Conservation (phyloP, 257 asterid species). For the Solanum pennellii region DNA sequence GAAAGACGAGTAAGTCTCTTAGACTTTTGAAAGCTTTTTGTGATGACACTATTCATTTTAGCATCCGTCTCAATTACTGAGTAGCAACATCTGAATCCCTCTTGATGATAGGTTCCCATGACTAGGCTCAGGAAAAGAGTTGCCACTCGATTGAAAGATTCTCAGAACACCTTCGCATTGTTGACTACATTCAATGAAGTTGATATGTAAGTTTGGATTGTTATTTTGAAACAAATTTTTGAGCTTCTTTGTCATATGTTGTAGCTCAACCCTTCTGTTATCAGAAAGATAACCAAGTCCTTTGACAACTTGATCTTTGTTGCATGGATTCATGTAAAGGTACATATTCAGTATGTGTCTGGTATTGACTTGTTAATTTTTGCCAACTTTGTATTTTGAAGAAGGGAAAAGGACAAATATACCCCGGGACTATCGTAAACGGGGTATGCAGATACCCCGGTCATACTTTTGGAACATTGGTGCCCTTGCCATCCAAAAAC, state of each 20-base stretch:
- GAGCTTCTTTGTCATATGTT: background rate
- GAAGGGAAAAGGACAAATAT: background rate
- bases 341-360: background rate
- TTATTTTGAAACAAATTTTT: background rate
- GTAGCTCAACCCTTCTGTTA: background rate
- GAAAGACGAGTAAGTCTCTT: conserved; percentile 69
- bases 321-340: background rate
- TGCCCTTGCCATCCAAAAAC: too few relatives aligned
- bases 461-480: too few relatives aligned
- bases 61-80: background rate
- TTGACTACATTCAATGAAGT: conserved; percentile 97
- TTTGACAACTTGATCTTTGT: background rate
- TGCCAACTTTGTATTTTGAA: background rate
- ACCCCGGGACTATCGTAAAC: too few relatives aligned
- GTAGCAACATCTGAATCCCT: background rate
- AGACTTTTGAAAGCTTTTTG: background rate
- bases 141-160: conserved; percentile 91
- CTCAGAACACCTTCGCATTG: conserved; percentile 94
- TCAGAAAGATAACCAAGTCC: background rate
- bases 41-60: background rate
- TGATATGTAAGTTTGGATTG: conserved; percentile 62
- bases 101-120: conserved; percentile 72
- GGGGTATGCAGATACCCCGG: too few relatives aligned
- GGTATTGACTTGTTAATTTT: background rate
- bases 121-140: conserved; percentile 95